Percentiles rank a stretch among this genome's conserved stretches.
phyloP scores from a whole-genome alignment of 495 filamentous ascomycete genomes.

The Tuber brumale region DNA sequence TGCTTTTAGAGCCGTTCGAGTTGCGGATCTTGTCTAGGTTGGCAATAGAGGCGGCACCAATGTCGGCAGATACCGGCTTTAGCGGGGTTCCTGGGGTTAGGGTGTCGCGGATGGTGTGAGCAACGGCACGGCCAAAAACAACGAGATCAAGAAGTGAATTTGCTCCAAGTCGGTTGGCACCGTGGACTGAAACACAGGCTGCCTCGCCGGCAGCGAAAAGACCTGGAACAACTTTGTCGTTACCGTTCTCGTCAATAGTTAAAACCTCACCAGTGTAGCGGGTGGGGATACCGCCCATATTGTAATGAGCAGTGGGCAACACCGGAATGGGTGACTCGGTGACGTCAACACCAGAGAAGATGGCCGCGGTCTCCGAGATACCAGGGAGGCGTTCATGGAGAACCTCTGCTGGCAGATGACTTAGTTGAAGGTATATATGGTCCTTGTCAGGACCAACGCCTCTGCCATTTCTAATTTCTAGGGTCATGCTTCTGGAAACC shows the following conservation, averaged over 20 bases:
- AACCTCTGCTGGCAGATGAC: slow-evolving; percentile 81
- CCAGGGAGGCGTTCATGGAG: slow-evolving; percentile 94
- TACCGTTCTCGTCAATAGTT: slow-evolving; percentile 70
- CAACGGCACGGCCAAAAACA: slow-evolving; percentile 93
- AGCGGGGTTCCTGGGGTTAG: slow-evolving; percentile 71
- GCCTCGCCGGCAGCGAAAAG: slow-evolving; percentile 96
- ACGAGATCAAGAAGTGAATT: slow-evolving; percentile 96
- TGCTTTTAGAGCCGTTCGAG: slow-evolving; percentile 74
- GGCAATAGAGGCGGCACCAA: slow-evolving; percentile 76
- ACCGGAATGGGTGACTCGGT: slow-evolving; percentile 95
- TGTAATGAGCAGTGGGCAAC: slow-evolving; percentile 96
- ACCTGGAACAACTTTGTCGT: slow-evolving; percentile 89
- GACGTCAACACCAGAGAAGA: slow-evolving; percentile 95
- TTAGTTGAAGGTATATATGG: slow-evolving; percentile 94
- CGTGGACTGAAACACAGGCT: slow-evolving; percentile 94
- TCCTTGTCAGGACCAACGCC: slow-evolving; percentile 95
- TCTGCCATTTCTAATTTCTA: slow-evolving; percentile 94
- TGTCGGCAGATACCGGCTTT: slow-evolving; percentile 68
- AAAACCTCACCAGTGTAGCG: slow-evolving; percentile 94
- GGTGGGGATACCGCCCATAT: slow-evolving; percentile 98
- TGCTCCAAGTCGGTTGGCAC: slow-evolving; percentile 93
- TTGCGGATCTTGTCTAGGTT: slow-evolving; percentile 79
- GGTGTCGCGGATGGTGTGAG: slow-evolving; percentile 88
- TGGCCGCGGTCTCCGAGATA: slow-evolving; percentile 95
- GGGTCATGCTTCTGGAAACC: slow-evolving; percentile 91